Conservation (phyloP, 176 grass and related monocot genomes). For the Cenchrus americanus region DNA sequence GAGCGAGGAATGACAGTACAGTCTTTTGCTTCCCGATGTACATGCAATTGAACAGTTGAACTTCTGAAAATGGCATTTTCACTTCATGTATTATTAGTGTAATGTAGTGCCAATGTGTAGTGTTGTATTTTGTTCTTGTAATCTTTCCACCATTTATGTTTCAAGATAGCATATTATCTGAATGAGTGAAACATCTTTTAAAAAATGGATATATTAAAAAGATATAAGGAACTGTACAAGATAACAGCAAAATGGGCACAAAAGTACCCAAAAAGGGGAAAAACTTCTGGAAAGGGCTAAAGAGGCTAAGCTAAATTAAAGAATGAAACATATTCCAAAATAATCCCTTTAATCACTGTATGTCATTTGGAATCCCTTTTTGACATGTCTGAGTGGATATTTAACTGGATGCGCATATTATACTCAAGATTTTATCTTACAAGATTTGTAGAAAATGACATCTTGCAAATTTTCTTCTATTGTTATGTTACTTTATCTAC, state of each 20-base stretch:
- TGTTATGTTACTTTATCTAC: neutral
- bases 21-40: neutral
- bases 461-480: neutral
- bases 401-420: neutral
- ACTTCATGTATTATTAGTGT: constrained; percentile 3
- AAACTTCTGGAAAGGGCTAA: too few species aligned
- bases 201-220: neutral
- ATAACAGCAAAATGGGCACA: too few species aligned
- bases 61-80: neutral
- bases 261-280: too few species aligned
- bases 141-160: constrained; percentile 6
- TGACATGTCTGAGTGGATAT: constrained; percentile 23
- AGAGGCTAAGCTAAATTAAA: too few species aligned
- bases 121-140: neutral
- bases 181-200: neutral
- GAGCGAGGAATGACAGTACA: neutral
- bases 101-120: neutral
- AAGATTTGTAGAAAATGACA: constrained; percentile 21
- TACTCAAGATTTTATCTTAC: neutral
- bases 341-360: neutral
- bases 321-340: neutral
- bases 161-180: constrained; percentile 18
- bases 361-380: neutral
- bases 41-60: neutral
- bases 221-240: too few species aligned